phyloP scores from a whole-genome alignment of 768 basidiomycete genomes.

The Punctularia strigosozonata region DNA sequence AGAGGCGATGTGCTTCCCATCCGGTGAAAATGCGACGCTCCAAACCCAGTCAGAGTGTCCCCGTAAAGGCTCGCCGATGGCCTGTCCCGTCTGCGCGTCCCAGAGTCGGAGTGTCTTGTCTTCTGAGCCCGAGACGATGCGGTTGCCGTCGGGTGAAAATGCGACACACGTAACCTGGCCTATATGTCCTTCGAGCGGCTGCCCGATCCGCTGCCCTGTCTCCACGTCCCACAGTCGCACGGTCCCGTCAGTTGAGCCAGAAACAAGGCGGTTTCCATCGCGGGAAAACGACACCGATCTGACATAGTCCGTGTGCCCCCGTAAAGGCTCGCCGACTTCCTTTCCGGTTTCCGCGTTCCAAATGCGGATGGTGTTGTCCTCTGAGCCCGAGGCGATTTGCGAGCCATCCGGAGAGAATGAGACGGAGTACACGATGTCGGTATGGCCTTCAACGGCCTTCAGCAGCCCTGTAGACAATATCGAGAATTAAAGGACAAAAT shows the following conservation, averaged over 20 bases:
- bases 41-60: constrained; percentile 7
- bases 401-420: neutral
- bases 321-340: neutral
- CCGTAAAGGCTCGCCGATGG: too few species aligned
- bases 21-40: constrained; percentile 15
- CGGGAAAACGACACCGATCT: neutral
- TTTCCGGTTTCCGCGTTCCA: neutral
- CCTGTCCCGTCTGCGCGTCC: too few species aligned
- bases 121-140: too few species aligned
- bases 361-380: neutral
- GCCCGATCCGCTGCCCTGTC: neutral
- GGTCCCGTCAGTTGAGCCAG: neutral
- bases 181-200: neutral
- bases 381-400: neutral
- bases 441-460: neutral
- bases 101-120: too few species aligned
- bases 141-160: too few species aligned
- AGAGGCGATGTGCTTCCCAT: constrained; percentile 12
- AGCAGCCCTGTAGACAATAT: neutral
- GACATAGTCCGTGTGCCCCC: neutral
- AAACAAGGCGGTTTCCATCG: neutral
- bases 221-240: neutral
- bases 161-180: too few species aligned
- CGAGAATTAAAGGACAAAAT: too few species aligned
- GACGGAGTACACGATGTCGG: neutral